Evolutionary conservation across 2,329 filamentous ascomycete genomes (phyloP).

Genomic region (Diaporthe capsici): DNA sequence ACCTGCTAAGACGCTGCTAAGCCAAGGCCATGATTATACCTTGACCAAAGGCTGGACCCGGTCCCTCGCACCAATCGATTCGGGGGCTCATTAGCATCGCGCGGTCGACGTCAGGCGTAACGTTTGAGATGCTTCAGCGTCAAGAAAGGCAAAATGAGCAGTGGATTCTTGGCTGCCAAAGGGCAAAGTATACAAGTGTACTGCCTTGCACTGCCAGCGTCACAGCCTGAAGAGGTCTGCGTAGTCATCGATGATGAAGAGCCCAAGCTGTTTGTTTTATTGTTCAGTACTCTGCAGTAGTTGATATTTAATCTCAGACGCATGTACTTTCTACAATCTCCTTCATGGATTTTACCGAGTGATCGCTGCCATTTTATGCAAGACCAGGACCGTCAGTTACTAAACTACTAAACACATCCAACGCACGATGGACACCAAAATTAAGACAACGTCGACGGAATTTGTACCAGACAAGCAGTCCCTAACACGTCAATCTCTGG

Average conservation of each 20-base stretch:
- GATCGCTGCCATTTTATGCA: background rate
- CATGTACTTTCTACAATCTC: too few species aligned
- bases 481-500: background rate
- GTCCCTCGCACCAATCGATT: background rate
- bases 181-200: background rate
- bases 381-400: background rate
- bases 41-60: background rate
- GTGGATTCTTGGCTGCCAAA: background rate
- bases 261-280: background rate
- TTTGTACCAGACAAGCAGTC: background rate
- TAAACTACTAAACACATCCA: background rate
- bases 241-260: background rate
- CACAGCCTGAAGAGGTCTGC: background rate
- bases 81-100: background rate
- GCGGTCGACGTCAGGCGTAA: background rate
- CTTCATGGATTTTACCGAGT: accelerated
- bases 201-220: slow-evolving; percentile 3
- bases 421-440: background rate
- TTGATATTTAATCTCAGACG: background rate
- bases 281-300: background rate
- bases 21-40: background rate
- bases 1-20: background rate
- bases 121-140: background rate
- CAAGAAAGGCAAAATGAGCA: slow-evolving; percentile 1
- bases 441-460: background rate